Evolutionary conservation across 192 early-diverging fungal species (phyloP), one percentile per base, ranked within the genome.

Genomic region (Podila verticillata): DNA sequence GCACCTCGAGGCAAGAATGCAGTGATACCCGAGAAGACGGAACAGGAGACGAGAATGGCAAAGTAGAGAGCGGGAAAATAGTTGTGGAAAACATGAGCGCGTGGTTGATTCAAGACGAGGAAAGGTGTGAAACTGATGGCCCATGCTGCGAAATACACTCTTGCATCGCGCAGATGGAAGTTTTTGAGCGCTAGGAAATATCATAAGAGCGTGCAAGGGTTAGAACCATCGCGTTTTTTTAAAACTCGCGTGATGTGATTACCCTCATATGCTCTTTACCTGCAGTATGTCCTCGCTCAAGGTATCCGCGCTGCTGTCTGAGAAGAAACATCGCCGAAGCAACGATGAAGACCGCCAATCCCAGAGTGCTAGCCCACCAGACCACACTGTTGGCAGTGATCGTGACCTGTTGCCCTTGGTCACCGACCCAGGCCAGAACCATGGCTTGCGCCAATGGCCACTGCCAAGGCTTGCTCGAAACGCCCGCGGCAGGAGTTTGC

Each of bases 41-140:
- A 63, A 51, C 65, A 74, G 24, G 65, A 44, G 7, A 68, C 32
- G 24, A 74, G 61, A 61, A 74, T 28, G 0, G 59, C 29, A 28
- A 60, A 74, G 49, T 68, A 74, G 48, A 74, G 61, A 1, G 73
- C 48, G 17, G 73, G 73, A 29, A 68, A 74, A 51, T 74, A 74
- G 13, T 68, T 60, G 20, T 68, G 60, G 10, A 48, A 20, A 26
- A 26, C 48, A 29, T 56, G 29, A 4, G 49, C 31, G 15, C 28
- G 20, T 5, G 44, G 6, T 13, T 56, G 28, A 0, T 17, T 7
- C 8, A 48, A 22, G 61, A 68, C 0, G 31, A 63, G 57, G 24
- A 19, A 66, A 0, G 73, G 73, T 9, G 63, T 9, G 10, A 19
- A 68, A 22, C 58, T 59, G 24, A 68, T n/a, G 20, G 66, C 60